Conservation (phyloP, 2,329 filamentous ascomycete genomes). For the Aureobasidium sp. region DNA sequence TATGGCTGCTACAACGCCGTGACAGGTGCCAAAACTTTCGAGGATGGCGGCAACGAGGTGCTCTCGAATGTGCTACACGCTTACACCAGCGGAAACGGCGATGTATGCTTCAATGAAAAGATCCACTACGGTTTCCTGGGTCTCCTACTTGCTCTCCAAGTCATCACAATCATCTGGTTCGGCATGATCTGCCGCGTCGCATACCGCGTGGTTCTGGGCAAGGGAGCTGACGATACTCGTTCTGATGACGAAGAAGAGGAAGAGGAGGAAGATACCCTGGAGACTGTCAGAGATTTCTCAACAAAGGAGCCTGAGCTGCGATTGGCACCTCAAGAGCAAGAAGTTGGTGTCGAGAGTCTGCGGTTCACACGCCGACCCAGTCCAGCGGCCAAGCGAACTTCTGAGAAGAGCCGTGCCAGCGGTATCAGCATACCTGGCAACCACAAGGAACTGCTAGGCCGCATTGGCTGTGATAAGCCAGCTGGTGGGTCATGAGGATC, state of each 20-base stretch:
- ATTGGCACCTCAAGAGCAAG: constrained; percentile 48
- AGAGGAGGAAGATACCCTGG: constrained; percentile 29
- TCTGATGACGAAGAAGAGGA: constrained; percentile 75
- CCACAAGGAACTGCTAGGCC: constrained; percentile 70
- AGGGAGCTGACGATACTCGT: constrained; percentile 72
- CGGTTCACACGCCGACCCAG: constrained; percentile 47
- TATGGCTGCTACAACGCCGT: constrained; percentile 64
- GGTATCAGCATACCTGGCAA: constrained; percentile 61
- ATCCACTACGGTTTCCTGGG: constrained; percentile 72
- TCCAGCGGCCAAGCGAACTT: constrained; percentile 35
- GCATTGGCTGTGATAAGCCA: constrained; percentile 76
- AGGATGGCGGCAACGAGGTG: constrained; percentile 39
- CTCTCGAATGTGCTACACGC: constrained; percentile 62
- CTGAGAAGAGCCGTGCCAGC: constrained; percentile 37
- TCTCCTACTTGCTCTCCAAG: constrained; percentile 70
- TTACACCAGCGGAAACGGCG: constrained; percentile 59
- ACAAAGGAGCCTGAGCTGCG: constrained; percentile 24
- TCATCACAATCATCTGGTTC: constrained; percentile 81
- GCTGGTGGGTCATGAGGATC: not conserved
- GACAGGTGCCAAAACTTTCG: constrained; percentile 46
- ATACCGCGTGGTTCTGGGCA: constrained; percentile 68
- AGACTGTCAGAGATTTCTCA: constrained; percentile 20
- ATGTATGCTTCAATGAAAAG: constrained; percentile 70
- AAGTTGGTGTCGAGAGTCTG: constrained; percentile 66
- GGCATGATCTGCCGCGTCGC: constrained; percentile 80